A percentile compares a stretch with the other conserved stretches of the same genome.
phyloP scores from a whole-genome alignment of 2,329 filamentous ascomycete species.

The Fusarium algeriense region DNA sequence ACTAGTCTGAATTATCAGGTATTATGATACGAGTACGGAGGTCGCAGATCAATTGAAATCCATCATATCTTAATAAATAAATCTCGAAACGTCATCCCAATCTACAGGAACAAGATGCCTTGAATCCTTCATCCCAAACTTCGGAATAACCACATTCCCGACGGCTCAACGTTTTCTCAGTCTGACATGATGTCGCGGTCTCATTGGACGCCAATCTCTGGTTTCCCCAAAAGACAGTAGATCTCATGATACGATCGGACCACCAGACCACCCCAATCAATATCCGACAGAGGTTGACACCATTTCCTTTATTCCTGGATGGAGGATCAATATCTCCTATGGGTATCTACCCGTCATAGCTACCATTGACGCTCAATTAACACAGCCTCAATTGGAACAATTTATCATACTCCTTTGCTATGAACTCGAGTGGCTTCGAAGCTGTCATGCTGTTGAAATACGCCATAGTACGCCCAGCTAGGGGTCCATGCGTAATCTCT shows the following conservation, averaged over 20 bases:
- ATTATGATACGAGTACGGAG: conserved; percentile 12
- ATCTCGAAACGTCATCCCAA: conserved; percentile 7
- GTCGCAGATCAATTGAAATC: neutral
- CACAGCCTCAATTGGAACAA: conserved; percentile 10
- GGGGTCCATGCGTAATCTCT: conserved; percentile 18
- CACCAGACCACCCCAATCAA: conserved; percentile 19
- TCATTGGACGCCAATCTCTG: conserved; percentile 27
- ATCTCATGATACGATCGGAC: conserved; percentile 41
- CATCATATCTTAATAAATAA: neutral
- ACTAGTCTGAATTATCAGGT: neutral
- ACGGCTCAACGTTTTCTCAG: conserved; percentile 30
- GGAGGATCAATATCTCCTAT: conserved; percentile 1
- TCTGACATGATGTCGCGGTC: conserved; percentile 4
- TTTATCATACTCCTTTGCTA: neutral
- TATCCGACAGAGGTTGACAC: conserved; percentile 20
- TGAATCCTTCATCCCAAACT: neutral
- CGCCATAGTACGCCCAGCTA: neutral
- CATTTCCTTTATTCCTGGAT: neutral
- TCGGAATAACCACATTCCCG: conserved; percentile 35
- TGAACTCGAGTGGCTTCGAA: conserved; percentile 19
- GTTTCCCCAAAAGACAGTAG: conserved; percentile 11
- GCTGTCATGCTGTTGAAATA: conserved; percentile 22
- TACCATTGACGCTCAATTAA: conserved; percentile 8
- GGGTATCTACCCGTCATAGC: conserved; percentile 10
- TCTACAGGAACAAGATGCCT: neutral